A percentile compares a stretch with the other conserved stretches of the same genome.
Conservation (phyloP, 495 filamentous ascomycete genomes). For the Hypoxylon intermedium region DNA sequence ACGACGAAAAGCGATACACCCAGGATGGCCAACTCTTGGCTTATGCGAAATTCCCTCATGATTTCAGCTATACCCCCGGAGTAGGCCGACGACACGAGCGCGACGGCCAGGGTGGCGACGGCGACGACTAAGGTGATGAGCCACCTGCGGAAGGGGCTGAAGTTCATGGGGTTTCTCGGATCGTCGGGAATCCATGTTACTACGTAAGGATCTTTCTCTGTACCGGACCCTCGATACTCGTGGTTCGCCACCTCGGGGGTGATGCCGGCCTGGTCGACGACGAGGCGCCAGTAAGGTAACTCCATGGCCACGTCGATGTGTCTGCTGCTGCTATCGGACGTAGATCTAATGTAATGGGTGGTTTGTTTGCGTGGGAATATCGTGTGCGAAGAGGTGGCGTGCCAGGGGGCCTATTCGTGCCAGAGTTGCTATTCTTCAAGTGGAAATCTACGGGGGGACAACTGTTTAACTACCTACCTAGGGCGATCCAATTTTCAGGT, state of each 20-base stretch:
- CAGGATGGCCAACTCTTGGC: slow-evolving; percentile 47
- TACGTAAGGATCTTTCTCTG: slow-evolving; percentile 71
- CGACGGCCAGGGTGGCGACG: slow-evolving; percentile 64
- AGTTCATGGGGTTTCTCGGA: slow-evolving; percentile 70
- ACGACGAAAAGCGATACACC: slow-evolving; percentile 56
- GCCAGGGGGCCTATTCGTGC: too few relatives aligned
- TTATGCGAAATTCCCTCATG: slow-evolving; percentile 47
- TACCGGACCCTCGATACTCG: slow-evolving; percentile 70
- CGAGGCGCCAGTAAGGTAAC: neutral
- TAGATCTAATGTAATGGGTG: neutral
- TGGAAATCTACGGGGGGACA: neutral
- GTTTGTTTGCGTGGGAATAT: neutral
- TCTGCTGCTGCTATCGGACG: neutral
- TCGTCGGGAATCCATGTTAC: slow-evolving; percentile 75
- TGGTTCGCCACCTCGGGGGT: slow-evolving; percentile 58
- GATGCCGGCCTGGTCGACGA: slow-evolving; percentile 42
- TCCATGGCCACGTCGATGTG: neutral
- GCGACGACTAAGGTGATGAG: slow-evolving; percentile 60
- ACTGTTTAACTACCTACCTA: neutral
- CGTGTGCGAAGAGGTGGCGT: neutral
- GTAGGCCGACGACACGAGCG: slow-evolving; percentile 59
- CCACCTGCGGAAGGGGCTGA: slow-evolving; percentile 62
- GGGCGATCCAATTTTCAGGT: neutral
- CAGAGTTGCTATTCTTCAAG: neutral
- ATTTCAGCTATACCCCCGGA: slow-evolving; percentile 45